These are phyloP conservation scores for Malassezia restricta DNA, from an alignment of 1,284 basidiomycete genomes.

Conservation along the genomic window DNA sequence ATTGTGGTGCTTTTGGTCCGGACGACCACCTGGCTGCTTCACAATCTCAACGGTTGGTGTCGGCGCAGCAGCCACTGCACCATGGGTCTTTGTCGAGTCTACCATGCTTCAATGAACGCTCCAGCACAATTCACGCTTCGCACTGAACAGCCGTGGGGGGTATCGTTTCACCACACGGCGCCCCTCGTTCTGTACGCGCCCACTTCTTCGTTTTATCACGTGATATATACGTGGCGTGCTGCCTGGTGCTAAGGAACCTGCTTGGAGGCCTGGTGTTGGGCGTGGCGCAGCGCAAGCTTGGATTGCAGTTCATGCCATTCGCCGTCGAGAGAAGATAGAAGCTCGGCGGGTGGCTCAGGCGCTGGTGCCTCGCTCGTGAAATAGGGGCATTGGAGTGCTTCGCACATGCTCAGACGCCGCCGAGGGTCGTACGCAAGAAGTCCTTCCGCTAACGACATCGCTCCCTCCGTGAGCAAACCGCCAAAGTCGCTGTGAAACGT, in stretches of 20 bases:
- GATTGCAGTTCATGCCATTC: constrained; percentile 85
- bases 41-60: constrained; percentile 23
- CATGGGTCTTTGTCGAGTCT: background rate
- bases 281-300: constrained; percentile 24
- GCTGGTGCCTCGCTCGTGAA: constrained; percentile 66
- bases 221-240: constrained; percentile 4
- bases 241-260: background rate
- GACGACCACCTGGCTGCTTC: constrained; percentile 40
- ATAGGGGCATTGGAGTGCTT: constrained; percentile 70
- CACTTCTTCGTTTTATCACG: constrained; percentile 4
- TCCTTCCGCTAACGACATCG: constrained; percentile 68
- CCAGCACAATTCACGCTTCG: background rate
- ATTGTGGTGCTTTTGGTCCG: constrained; percentile 34
- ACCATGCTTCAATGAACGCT: background rate
- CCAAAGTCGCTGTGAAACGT: constrained; percentile 24
- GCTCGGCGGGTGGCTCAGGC: constrained; percentile 58
- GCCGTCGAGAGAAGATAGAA: constrained; percentile 57
- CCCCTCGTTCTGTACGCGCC: too few species aligned
- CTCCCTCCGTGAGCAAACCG: constrained; percentile 49
- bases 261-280: background rate
- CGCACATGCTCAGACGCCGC: constrained; percentile 62
- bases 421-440: constrained; percentile 73
- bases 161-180: too few species aligned
- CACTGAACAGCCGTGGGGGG: background rate
- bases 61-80: background rate